Percentiles rank a stretch among this genome's conserved stretches.
Evolutionary conservation across 495 filamentous ascomycete species (phyloP).

Genomic region (Aspergillus asperescens): DNA sequence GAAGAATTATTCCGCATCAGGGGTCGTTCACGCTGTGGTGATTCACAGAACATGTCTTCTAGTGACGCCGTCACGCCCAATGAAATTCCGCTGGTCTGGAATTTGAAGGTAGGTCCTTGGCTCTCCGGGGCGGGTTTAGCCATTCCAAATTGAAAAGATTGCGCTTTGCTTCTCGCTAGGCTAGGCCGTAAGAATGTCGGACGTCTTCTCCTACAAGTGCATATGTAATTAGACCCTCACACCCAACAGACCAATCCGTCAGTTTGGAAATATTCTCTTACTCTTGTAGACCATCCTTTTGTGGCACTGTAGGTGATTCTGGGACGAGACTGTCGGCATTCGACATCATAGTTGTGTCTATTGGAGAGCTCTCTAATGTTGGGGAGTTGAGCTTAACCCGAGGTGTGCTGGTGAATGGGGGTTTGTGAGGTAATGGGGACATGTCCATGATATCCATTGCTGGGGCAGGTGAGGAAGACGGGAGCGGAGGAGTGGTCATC

Average conservation of each 20-base stretch:
- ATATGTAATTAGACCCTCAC: conserved; percentile 20
- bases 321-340: conserved; percentile 42
- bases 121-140: conserved; percentile 44
- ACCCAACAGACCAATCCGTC: not conserved
- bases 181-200: conserved; percentile 40
- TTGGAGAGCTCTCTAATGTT: conserved; percentile 48
- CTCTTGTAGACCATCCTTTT: conserved; percentile 31
- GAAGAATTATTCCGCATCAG: conserved; percentile 30
- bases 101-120: conserved; percentile 68
- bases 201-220: conserved; percentile 31
- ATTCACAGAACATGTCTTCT: conserved; percentile 73
- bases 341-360: conserved; percentile 45
- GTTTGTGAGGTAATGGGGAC: conserved; percentile 89
- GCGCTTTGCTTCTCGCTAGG: conserved; percentile 39
- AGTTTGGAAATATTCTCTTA: conserved; percentile 23
- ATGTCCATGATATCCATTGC: conserved; percentile 85
- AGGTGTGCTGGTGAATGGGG: conserved; percentile 51
- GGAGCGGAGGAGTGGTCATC: conserved; percentile 78
- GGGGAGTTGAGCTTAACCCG: conserved; percentile 64
- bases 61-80: conserved; percentile 58
- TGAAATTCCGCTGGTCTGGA: conserved; percentile 54
- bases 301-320: conserved; percentile 50
- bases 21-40: conserved; percentile 63
- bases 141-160: conserved; percentile 39
- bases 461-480: conserved; percentile 73